A percentile compares a stretch with the other conserved stretches of the same genome.
phyloP scores from a whole-genome alignment of 805 yeast genomes.

The Danielia oregonensis region DNA sequence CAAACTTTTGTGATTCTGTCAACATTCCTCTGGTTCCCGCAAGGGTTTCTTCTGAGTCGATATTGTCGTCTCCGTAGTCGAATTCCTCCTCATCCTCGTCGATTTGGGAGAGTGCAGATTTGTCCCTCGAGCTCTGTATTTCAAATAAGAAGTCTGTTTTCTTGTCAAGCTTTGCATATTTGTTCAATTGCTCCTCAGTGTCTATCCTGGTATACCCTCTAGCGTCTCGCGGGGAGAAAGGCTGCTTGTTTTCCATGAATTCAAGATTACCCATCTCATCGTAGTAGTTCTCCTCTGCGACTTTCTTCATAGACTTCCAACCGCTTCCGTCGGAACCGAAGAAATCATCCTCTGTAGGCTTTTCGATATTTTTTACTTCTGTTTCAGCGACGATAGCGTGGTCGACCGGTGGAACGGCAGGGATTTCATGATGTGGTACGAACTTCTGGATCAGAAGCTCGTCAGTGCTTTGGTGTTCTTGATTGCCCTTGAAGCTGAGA shows the following conservation, averaged over 20 bases:
- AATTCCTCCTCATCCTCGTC: slow-evolving; percentile 25
- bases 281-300: slow-evolving; percentile 72
- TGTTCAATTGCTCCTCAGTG: slow-evolving; percentile 79
- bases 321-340: slow-evolving; percentile 41
- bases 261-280: slow-evolving; percentile 73
- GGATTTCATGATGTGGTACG: neutral
- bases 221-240: slow-evolving; percentile 30
- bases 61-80: slow-evolving; percentile 38
- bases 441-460: slow-evolving; percentile 4
- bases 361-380: slow-evolving; percentile 2
- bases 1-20: slow-evolving; percentile 80
- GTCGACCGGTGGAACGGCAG: slow-evolving; percentile 1
- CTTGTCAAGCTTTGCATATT: slow-evolving; percentile 50
- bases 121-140: slow-evolving; percentile 12
- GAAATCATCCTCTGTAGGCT: slow-evolving; percentile 26
- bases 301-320: slow-evolving; percentile 88
- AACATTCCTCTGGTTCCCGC: slow-evolving; percentile 78
- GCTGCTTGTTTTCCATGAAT: slow-evolving; percentile 25
- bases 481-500: slow-evolving; percentile 13
- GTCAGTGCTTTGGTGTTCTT: too few species aligned
- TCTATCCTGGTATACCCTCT: slow-evolving; percentile 87
- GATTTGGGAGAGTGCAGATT: slow-evolving; percentile 20
- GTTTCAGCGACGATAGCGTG: neutral
- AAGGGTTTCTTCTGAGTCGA: slow-evolving; percentile 60
- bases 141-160: slow-evolving; percentile 52